Evolutionary conservation across 23 red algal species (phyloP), one percentile per base, ranked within the genome.

Genomic region (Gracilaria gracilis): DNA sequence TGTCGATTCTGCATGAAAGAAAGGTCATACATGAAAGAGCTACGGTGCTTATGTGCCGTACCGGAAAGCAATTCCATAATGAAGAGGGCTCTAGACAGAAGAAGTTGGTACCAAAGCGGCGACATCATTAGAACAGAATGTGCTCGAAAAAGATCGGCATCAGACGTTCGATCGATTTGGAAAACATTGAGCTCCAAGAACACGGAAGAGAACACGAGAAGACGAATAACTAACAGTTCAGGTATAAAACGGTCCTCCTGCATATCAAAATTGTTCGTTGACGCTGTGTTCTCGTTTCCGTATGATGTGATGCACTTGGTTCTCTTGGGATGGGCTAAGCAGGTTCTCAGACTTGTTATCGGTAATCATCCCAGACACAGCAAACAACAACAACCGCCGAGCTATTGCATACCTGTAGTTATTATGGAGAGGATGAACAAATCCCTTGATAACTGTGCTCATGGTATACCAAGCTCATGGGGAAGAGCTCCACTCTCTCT

Each of bases 281-380:
- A 79, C 20, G 50, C 28, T 50, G 21, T 50, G 14, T 54, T 28
- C 39, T 21, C 74, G 6, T 79, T 51, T 32, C 74, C 74, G 13
- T 79, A 79, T 42, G 74, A 79, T 20, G 20, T 57, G 6, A 79
- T 79, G 74, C 74, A 46, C 24, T 57, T 79, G 21, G 42, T 50
- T n/a, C 23, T 79, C 2, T 32, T 79, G 17, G 74, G 74, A 3
- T 79, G 74, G 74, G 31, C 27, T n/a, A 50, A 57, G 27, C 2
- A 44, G 27, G 13, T 79, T 50, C 74, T 79, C n/a, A 32, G 28
- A 50, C 39, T 50, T 25, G 4, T 50, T 57, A 50, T 24, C 15
- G 35, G 74, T 20, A 79, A 19, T 13, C 74, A 79, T 38, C 46
- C 17, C 4, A 50, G 50, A 50, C 42, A 79, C n/a, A 25, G 13